phyloP scores from a whole-genome alignment of 2,329 filamentous ascomycete genomes.

The Fusarium sp. region DNA sequence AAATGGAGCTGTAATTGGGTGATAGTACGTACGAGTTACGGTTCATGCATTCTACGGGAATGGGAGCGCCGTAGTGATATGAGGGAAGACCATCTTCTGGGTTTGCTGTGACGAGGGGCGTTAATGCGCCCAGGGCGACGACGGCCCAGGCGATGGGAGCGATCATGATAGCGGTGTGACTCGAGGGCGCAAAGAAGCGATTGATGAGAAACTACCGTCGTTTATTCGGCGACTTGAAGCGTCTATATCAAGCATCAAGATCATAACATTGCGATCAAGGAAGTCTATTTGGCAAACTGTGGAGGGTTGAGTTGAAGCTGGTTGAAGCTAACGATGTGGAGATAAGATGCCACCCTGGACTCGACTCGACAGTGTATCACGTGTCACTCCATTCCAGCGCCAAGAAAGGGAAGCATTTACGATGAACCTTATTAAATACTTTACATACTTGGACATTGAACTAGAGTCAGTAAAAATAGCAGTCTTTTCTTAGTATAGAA shows the following conservation, averaged over 20 bases:
- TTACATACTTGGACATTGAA: neutral
- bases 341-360: slow-evolving; percentile 43
- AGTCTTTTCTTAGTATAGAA: neutral
- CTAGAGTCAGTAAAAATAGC: neutral
- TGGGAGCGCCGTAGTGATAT: slow-evolving; percentile 73
- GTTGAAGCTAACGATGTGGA: slow-evolving; percentile 25
- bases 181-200: neutral
- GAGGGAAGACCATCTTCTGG: slow-evolving; percentile 63
- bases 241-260: slow-evolving; percentile 10
- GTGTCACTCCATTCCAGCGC: slow-evolving; percentile 21
- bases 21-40: slow-evolving; percentile 71
- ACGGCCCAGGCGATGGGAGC: slow-evolving; percentile 26
- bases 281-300: neutral
- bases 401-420: neutral
- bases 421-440: neutral
- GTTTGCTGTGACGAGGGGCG: slow-evolving; percentile 43
- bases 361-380: slow-evolving; percentile 30
- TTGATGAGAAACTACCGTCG: slow-evolving; percentile 3
- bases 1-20: neutral
- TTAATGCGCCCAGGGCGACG: slow-evolving; percentile 40
- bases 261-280: slow-evolving; percentile 35
- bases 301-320: slow-evolving; percentile 2
- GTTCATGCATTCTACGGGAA: slow-evolving; percentile 79
- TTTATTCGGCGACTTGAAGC: slow-evolving; percentile 13
- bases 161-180: slow-evolving; percentile 23